Conservation (phyloP, 169 alveolate species). For the Plasmodium knowlesi region DNA sequence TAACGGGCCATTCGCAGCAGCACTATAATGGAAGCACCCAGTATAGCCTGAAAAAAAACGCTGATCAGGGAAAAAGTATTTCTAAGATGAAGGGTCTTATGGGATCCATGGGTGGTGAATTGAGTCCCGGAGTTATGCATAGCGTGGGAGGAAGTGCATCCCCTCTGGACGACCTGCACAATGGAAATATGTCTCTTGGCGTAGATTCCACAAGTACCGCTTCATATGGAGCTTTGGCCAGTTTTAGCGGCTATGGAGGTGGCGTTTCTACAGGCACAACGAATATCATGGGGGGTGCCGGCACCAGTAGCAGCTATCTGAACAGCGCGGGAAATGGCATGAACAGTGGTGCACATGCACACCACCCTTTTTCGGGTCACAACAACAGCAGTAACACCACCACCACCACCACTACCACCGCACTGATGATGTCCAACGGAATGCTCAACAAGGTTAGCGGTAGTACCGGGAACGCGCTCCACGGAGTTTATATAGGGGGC, state of each 20-base stretch:
- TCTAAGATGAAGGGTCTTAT: not conserved
- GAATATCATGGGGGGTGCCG: not conserved
- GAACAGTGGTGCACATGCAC: not conserved
- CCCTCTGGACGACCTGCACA: not conserved
- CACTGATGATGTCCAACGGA: constrained; percentile 14
- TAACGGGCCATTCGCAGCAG: not conserved
- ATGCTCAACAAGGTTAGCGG: not conserved
- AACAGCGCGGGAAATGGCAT: not conserved
- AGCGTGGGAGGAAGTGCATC: not conserved
- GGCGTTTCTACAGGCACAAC: not conserved
- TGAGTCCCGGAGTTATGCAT: not conserved
- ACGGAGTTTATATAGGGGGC: not conserved
- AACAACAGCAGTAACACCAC: not conserved
- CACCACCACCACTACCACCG: not conserved
- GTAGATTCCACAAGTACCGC: not conserved
- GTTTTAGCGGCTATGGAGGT: not conserved
- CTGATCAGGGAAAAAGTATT: not conserved
- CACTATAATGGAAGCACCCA: not conserved
- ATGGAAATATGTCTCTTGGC: not conserved
- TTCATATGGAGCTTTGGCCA: not conserved
- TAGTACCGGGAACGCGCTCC: not conserved
- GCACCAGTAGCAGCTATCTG: not conserved
- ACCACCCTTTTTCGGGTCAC: not conserved
- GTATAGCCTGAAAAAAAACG: not conserved
- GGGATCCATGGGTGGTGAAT: not conserved